phyloP scores from a whole-genome alignment of 305 asterid species.

The Plantago lanceolata region DNA sequence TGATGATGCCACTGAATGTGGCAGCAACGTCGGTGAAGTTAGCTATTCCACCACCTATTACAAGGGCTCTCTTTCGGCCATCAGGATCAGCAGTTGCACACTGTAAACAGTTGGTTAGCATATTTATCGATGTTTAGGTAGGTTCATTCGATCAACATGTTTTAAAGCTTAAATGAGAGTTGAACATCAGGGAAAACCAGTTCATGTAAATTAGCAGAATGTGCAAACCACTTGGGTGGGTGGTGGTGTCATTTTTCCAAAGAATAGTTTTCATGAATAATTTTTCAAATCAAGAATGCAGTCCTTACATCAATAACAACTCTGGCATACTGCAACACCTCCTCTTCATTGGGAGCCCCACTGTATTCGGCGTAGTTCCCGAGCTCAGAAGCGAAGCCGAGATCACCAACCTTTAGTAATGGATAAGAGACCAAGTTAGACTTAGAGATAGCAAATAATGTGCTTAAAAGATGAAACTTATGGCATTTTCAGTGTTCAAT shows the following conservation, averaged over 20 bases:
- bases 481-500: background rate
- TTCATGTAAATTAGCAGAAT: background rate
- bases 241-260: background rate
- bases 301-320: conserved; percentile 84
- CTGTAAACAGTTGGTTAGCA: conserved; percentile 32
- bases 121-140: background rate
- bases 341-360: conserved; percentile 96
- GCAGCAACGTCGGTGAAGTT: conserved; percentile 97
- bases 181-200: background rate
- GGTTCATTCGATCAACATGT: too few relatives aligned
- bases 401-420: conserved; percentile 74
- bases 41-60: conserved; percentile 92
- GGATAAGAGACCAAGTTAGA: conserved; percentile 9
- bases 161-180: too few relatives aligned
- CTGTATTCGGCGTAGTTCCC: conserved; percentile 95
- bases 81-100: conserved; percentile 96
- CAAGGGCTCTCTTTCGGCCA: conserved; percentile 82
- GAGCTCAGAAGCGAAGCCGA: conserved; percentile 89
- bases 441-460: conserved; percentile 12
- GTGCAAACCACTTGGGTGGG: background rate
- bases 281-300: background rate
- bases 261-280: background rate
- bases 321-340: conserved; percentile 92
- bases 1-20: conserved; percentile 85
- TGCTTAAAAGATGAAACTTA: background rate